phyloP scores from a whole-genome alignment of 2,329 filamentous ascomycete species.

The Clonostachys byssicola region DNA sequence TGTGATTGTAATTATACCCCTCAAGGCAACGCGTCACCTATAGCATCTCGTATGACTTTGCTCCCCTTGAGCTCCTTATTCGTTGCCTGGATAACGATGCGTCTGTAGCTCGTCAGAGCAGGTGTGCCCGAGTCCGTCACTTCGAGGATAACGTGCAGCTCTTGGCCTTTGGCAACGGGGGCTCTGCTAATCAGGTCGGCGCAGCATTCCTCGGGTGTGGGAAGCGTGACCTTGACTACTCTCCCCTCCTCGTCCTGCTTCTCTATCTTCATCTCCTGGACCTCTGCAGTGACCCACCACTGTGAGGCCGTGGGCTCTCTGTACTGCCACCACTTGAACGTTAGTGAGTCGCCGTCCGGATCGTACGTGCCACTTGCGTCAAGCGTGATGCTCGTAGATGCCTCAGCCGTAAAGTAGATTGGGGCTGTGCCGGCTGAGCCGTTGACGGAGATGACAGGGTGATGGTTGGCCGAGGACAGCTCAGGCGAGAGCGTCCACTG shows the following conservation, averaged over 20 bases:
- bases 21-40: too few relatives aligned
- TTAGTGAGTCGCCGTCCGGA: conserved; percentile 34
- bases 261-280: conserved; percentile 12
- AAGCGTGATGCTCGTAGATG: conserved; percentile 29
- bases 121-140: conserved; percentile 37
- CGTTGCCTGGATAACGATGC: conserved; percentile 28
- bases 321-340: conserved; percentile 48
- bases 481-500: conserved; percentile 23
- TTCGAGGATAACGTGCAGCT: conserved; percentile 44
- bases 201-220: conserved; percentile 25
- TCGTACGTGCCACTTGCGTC: conserved; percentile 40
- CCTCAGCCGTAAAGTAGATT: conserved; percentile 29
- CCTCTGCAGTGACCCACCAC: conserved; percentile 33
- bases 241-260: too few relatives aligned
- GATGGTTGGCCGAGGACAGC: conserved; percentile 33
- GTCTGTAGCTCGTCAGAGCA: conserved; percentile 38
- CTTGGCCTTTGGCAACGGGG: conserved; percentile 30
- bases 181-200: conserved; percentile 16
- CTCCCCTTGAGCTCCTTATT: conserved; percentile 20
- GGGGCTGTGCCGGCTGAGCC: conserved; percentile 22
- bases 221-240: conserved; percentile 18
- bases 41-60: background rate
- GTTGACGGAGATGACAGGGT: conserved; percentile 36
- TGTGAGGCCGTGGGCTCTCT: conserved; percentile 27
- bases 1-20: too few relatives aligned